phyloP scores from a whole-genome alignment of 257 asterid genomes.

The Primulina tabacum region DNA sequence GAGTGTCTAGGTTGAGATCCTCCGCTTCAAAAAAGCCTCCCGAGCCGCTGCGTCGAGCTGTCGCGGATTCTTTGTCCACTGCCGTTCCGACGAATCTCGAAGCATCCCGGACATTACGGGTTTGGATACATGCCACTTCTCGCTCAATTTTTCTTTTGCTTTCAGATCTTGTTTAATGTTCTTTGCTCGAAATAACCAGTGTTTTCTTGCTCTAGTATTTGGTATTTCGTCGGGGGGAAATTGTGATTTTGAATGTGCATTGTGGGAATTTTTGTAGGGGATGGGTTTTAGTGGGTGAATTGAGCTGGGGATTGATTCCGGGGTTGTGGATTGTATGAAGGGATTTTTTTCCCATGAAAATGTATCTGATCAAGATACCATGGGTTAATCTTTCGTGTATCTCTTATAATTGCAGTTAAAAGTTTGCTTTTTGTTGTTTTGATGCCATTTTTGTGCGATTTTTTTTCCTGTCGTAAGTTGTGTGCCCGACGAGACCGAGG shows the following conservation, averaged over 20 bases:
- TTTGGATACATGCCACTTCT: constrained; percentile 30
- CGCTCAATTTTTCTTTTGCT: constrained; percentile 20
- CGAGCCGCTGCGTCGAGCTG: constrained; percentile 97
- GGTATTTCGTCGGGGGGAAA: constrained; percentile 3
- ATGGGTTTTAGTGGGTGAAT: constrained; percentile 12
- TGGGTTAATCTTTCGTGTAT: constrained; percentile 7
- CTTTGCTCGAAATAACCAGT: neutral
- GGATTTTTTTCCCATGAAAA: constrained; percentile 16
- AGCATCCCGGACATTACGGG: constrained; percentile 92
- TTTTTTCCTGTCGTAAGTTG: neutral
- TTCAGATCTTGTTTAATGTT: neutral
- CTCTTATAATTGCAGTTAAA: neutral
- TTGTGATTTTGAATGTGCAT: constrained; percentile 12
- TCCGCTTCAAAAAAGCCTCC: constrained; percentile 87
- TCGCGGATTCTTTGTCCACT: constrained; percentile 90
- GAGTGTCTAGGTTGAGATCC: constrained; percentile 83
- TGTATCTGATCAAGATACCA: constrained; percentile 24
- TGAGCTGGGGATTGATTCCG: constrained; percentile 16
- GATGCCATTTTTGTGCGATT: neutral
- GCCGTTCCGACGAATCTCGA: constrained; percentile 76
- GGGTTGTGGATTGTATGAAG: constrained; percentile 18
- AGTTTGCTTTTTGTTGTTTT: neutral
- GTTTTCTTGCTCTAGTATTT: constrained; percentile 1
- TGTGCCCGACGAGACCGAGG: neutral
- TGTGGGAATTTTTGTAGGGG: neutral